A percentile compares a stretch with the other conserved stretches of the same genome.
Evolutionary conservation across 306 rosid genomes (phyloP).

Genomic region (Inga leiocalycina): DNA sequence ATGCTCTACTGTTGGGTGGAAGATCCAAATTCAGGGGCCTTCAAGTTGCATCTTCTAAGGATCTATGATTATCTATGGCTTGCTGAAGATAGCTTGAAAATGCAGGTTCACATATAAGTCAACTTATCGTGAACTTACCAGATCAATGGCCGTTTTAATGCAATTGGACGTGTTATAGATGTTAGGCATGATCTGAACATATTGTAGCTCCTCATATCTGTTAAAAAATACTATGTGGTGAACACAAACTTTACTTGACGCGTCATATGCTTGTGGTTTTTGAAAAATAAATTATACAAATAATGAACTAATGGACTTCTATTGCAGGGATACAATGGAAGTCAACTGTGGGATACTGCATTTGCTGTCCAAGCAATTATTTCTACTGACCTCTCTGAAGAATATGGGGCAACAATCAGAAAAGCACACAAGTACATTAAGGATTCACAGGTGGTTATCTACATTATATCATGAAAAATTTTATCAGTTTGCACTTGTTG

Average conservation of each 20-base stretch:
- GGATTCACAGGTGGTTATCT: constrained; percentile 72
- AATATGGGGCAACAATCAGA: constrained; percentile 64
- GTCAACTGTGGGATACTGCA: constrained; percentile 91
- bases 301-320: constrained; percentile 22
- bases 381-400: constrained; percentile 70
- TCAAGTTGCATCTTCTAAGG: constrained; percentile 87
- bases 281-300: constrained; percentile 1
- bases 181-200: constrained; percentile 32
- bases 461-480: constrained; percentile 7
- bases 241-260: constrained; percentile 21
- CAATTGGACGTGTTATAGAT: constrained; percentile 27
- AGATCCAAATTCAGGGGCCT: constrained; percentile 74
- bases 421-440: constrained; percentile 75
- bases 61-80: constrained; percentile 82
- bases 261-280: constrained; percentile 12
- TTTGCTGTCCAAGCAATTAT: constrained; percentile 88
- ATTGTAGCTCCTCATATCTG: constrained; percentile 1
- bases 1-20: constrained; percentile 94
- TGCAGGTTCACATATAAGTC: constrained; percentile 62
- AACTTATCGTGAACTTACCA: constrained; percentile 36
- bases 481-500: constrained; percentile 29
- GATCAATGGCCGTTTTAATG: constrained; percentile 28
- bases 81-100: constrained; percentile 97
- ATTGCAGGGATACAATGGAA: constrained; percentile 95
- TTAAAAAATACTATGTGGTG: constrained; percentile 19